Evolutionary conservation across 352 stramenopile species (phyloP), one percentile per base, ranked within the genome.

Genomic region (Bremia lactucae): DNA sequence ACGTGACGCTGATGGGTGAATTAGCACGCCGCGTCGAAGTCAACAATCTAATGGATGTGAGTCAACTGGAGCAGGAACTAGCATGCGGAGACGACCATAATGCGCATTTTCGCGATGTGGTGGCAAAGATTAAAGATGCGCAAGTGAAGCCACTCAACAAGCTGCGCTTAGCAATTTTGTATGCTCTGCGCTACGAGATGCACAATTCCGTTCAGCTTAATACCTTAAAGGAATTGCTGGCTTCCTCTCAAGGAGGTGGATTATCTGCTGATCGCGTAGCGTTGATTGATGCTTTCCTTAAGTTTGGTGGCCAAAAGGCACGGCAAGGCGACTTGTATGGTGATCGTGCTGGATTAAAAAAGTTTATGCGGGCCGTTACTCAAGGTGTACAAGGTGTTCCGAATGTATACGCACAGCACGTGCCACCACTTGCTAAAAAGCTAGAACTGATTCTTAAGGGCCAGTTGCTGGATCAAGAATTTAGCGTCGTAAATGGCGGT

Each of bases 361-460:
- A 88, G 58, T 88, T 92, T 33, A 92, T 92, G 73, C 70, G 73
- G 8, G 73, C 74, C 7, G 87, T 98, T 60, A 97, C 95, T 23
- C 94, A 92, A 14, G 89, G 97, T 31, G 95, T 96, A 42, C 94
- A 94, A 23, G 90, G 81, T 41, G 94, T 99, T 18, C 79, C 87
- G 31, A 99, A 99, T 65, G 95, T 99, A 5, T 98, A 99, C 64
- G 92, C 96, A 19, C 96, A 99, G 62, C 96, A 99, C 63, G 83
- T 97, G 34, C 96, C 96, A 26, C 70, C 97, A 9, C 67, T 99
- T 24, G 88, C 97, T 52, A 86, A 96, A 29, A 97, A 92, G 19
- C 62, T 99, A 22, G 78, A 91, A 48, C 46, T 64, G 9, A 81
- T 91, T 41, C 42, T 86, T 5, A 91, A 91, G 51, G 75, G 78